Percentiles rank a stretch among this genome's conserved stretches.
Evolutionary conservation across 1,139 yeast species (phyloP).

Genomic region (Blastobotrys serpentis): DNA sequence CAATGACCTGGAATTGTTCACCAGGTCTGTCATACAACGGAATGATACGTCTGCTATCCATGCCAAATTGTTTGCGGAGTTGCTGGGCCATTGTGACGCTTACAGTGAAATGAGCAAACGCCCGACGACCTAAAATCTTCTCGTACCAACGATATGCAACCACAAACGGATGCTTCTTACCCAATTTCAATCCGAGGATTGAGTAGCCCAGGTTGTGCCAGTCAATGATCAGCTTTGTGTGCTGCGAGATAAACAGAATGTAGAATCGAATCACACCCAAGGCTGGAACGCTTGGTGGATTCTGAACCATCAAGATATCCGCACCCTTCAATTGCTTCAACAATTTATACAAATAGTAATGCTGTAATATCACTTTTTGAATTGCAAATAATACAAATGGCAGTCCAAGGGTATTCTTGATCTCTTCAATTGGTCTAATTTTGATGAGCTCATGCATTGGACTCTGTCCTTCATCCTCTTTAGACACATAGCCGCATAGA

Average conservation of each 20-base stretch:
- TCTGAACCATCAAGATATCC: conserved; percentile 69
- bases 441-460: conserved; percentile 23
- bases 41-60: conserved; percentile 43
- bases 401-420: conserved; percentile 44
- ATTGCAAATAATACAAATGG: conserved; percentile 62
- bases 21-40: conserved; percentile 48
- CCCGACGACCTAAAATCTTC: conserved; percentile 52
- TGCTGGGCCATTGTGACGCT: conserved; percentile 70
- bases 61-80: conserved; percentile 54
- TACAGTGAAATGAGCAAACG: conserved; percentile 76
- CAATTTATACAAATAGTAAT: conserved; percentile 46
- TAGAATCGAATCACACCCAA: conserved; percentile 61
- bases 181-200: conserved; percentile 67
- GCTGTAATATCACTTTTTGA: conserved; percentile 59
- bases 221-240: conserved; percentile 71
- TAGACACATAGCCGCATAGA: conserved; percentile 68
- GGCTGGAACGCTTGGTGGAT: conserved; percentile 91
- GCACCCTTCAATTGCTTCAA: conserved; percentile 60
- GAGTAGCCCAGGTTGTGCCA: conserved; percentile 97
- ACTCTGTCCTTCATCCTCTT: conserved; percentile 38
- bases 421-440: conserved; percentile 44
- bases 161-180: conserved; percentile 60
- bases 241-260: conserved; percentile 53
- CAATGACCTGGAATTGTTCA: conserved; percentile 58
- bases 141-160: conserved; percentile 48